Evolutionary conservation across 2,329 filamentous ascomycete species (phyloP).

Genomic region (Phialophora verrucosa): DNA sequence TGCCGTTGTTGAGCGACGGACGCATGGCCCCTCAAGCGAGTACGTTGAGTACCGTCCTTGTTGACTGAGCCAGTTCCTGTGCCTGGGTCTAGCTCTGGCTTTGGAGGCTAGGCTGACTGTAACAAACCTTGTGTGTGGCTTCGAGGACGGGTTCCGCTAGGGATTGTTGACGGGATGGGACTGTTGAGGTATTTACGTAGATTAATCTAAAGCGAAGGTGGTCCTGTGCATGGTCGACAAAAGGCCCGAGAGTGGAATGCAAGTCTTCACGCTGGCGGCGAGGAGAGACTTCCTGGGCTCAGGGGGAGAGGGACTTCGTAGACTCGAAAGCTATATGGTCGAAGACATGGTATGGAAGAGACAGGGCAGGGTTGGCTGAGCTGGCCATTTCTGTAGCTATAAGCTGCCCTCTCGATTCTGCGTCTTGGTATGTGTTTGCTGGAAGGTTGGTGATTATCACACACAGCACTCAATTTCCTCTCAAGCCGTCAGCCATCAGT

Average conservation of each 20-base stretch:
- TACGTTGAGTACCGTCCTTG: not conserved
- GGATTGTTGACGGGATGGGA: not conserved
- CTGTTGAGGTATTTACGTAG: not conserved
- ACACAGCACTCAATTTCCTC: not conserved
- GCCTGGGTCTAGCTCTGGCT: not conserved
- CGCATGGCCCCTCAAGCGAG: not conserved
- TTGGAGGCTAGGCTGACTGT: not conserved
- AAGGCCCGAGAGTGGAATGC: not conserved
- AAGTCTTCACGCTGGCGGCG: not conserved
- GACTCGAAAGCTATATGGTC: not conserved
- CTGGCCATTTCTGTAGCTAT: not conserved
- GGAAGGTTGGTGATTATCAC: not conserved
- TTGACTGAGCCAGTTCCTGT: not conserved
- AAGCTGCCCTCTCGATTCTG: not conserved
- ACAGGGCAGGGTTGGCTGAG: not conserved
- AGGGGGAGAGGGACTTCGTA: not conserved
- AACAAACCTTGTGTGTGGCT: not conserved
- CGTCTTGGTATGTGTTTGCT: not conserved
- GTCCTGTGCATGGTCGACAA: not conserved
- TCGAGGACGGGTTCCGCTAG: not conserved
- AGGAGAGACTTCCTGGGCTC: not conserved
- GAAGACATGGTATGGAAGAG: not conserved
- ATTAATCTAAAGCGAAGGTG: not conserved
- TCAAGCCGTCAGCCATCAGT: constrained; percentile 1
- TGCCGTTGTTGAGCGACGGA: not conserved